These are phyloP conservation scores for Leccinum arenicola DNA, from an alignment of 768 basidiomycete species.

Conservation along the genomic window DNA sequence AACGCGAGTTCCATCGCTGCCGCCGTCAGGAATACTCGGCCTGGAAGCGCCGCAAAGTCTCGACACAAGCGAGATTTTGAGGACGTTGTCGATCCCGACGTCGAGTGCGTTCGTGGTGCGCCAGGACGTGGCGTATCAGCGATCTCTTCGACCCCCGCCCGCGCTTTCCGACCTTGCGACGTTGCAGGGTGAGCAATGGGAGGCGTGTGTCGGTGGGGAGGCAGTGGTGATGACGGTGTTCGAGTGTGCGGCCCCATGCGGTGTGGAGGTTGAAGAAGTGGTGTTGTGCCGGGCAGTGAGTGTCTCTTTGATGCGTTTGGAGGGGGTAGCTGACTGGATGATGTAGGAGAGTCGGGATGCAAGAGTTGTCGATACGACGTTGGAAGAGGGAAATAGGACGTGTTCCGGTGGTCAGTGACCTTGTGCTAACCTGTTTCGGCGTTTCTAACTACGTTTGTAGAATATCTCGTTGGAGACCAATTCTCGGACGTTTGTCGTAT, in stretches of 20 bases:
- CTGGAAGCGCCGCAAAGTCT: constrained; percentile 20
- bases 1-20: neutral
- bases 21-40: constrained; percentile 2
- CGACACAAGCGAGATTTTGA: constrained; percentile 7
- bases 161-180: constrained; percentile 52
- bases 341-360: constrained; percentile 43
- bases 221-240: constrained; percentile 54
- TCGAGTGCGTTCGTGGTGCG: constrained; percentile 56
- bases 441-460: constrained; percentile 32
- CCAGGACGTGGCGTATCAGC: constrained; percentile 54
- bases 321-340: neutral
- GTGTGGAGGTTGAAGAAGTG: constrained; percentile 50
- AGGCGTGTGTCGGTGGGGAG: constrained; percentile 49
- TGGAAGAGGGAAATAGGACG: constrained; percentile 42
- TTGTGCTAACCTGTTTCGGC: neutral
- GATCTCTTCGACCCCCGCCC: constrained; percentile 38
- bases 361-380: constrained; percentile 51
- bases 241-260: constrained; percentile 54
- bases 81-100: constrained; percentile 54
- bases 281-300: constrained; percentile 48
- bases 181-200: constrained; percentile 50
- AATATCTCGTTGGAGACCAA: constrained; percentile 64
- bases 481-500: constrained; percentile 57
- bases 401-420: constrained; percentile 45
- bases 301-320: neutral